Evolutionary conservation across 1,284 basidiomycete species (phyloP).

Genomic region (Boletus smithii): DNA sequence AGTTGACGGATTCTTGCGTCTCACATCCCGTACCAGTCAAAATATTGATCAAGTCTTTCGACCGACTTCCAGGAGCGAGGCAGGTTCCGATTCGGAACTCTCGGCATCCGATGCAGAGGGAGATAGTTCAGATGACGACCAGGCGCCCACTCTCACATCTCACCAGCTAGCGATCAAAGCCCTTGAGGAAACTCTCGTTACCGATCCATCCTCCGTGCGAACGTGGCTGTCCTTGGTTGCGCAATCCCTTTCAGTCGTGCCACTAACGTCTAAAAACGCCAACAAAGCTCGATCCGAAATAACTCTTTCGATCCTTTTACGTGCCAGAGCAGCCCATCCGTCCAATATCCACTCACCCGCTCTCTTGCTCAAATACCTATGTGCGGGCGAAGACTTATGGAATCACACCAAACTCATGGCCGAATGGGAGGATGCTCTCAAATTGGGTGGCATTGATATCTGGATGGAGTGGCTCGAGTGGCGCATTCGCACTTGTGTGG

Average conservation of each 20-base stretch:
- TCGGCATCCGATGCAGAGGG: conserved; percentile 38
- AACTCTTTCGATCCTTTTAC: conserved; percentile 60
- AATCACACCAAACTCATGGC: conserved; percentile 46
- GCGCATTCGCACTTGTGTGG: conserved; percentile 48
- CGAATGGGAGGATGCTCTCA: conserved; percentile 74
- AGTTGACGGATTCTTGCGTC: conserved; percentile 61
- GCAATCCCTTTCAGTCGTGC: conserved; percentile 56
- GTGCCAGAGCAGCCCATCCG: conserved; percentile 57
- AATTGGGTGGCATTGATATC: conserved; percentile 47
- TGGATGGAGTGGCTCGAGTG: conserved; percentile 78
- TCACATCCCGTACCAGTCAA: conserved; percentile 41
- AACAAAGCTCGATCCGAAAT: conserved; percentile 65
- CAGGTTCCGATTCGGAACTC: conserved; percentile 42
- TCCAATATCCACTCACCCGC: conserved; percentile 46
- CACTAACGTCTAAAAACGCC: conserved; percentile 61
- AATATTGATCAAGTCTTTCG: conserved; percentile 44
- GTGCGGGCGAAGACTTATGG: conserved; percentile 73
- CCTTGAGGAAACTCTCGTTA: conserved; percentile 54
- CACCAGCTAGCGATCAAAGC: conserved; percentile 55
- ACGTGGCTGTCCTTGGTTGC: conserved; percentile 68
- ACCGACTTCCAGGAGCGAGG: conserved; percentile 41
- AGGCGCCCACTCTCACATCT: conserved; percentile 42
- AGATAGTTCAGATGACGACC: conserved; percentile 35
- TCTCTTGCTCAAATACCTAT: conserved; percentile 62
- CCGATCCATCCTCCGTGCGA: conserved; percentile 49